Conservation (phyloP, 169 alveolate species). For the Plasmodium falciparum region DNA sequence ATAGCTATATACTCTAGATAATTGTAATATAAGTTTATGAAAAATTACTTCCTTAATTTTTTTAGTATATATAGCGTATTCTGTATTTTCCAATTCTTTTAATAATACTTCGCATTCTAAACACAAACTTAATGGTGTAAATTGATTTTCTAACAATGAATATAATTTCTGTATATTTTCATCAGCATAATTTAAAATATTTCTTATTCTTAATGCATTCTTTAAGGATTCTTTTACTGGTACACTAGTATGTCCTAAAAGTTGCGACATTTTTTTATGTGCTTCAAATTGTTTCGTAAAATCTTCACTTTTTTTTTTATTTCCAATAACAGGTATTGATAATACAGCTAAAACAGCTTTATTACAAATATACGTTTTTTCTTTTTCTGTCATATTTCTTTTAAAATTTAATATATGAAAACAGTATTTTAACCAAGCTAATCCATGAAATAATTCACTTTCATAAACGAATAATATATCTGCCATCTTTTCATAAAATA, state of each 20-base stretch:
- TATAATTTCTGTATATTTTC: conserved; percentile 86
- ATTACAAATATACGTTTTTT: conserved; percentile 85
- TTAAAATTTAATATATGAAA: conserved; percentile 89
- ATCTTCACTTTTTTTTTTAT: conserved; percentile 76
- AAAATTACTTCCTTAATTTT: conserved; percentile 89
- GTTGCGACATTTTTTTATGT: conserved; percentile 89
- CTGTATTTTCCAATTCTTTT: conserved; percentile 73
- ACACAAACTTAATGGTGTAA: conserved; percentile 85
- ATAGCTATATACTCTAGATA: conserved; percentile 89
- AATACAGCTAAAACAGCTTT: conserved; percentile 91
- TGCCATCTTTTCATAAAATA: conserved; percentile 92
- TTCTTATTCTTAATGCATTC: conserved; percentile 84
- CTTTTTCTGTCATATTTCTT: conserved; percentile 87
- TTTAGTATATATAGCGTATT: conserved; percentile 78
- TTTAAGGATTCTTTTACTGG: conserved; percentile 91
- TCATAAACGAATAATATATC: conserved; percentile 94
- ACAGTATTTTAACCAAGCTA: conserved; percentile 90
- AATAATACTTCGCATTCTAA: conserved; percentile 79
- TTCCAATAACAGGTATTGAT: conserved; percentile 83
- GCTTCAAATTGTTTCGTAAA: conserved; percentile 83
- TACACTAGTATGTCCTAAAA: conserved; percentile 88
- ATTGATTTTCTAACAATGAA: conserved; percentile 84
- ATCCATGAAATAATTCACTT: conserved; percentile 94
- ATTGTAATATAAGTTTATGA: conserved; percentile 87
- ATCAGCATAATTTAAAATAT: conserved; percentile 84